Conservation (phyloP, 768 basidiomycete species). For the Mycena kentingensis region DNA sequence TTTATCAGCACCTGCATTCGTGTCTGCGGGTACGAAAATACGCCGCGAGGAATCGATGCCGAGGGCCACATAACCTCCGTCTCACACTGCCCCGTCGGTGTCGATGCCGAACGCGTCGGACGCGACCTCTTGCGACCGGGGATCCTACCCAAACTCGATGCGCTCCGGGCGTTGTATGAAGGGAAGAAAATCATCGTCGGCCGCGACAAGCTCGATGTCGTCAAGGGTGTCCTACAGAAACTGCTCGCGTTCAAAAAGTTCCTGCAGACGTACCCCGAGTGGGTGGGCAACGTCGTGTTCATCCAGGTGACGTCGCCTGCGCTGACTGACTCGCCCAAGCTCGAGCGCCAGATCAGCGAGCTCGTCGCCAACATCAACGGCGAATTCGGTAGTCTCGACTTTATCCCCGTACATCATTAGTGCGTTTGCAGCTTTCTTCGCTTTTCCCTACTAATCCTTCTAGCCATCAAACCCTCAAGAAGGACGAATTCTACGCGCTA, state of each 20-base stretch:
- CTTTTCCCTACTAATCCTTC: background rate
- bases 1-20: slow-evolving; percentile 94
- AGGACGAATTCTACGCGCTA: slow-evolving; percentile 97
- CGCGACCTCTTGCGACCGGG: slow-evolving; percentile 82
- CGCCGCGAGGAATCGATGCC: slow-evolving; percentile 72
- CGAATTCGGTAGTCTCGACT: slow-evolving; percentile 91
- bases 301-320: slow-evolving; percentile 95
- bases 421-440: slow-evolving; percentile 44
- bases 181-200: slow-evolving; percentile 99
- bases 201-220: slow-evolving; percentile 96
- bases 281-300: slow-evolving; percentile 87
- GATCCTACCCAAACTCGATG: slow-evolving; percentile 87
- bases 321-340: slow-evolving; percentile 86
- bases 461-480: slow-evolving; percentile 95
- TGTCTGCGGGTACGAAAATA: slow-evolving; percentile 93
- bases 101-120: slow-evolving; percentile 89
- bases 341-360: slow-evolving; percentile 92
- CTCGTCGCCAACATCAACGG: slow-evolving; percentile 95
- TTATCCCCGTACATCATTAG: slow-evolving; percentile 98
- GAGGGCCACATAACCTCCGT: slow-evolving; percentile 83
- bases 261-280: slow-evolving; percentile 90
- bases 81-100: slow-evolving; percentile 91
- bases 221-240: slow-evolving; percentile 98
- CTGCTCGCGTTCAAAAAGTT: slow-evolving; percentile 95
- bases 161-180: slow-evolving; percentile 81